A percentile compares a stretch with the other conserved stretches of the same genome.
phyloP scores from a whole-genome alignment of 768 basidiomycete genomes.

The Dendrothele bispora region DNA sequence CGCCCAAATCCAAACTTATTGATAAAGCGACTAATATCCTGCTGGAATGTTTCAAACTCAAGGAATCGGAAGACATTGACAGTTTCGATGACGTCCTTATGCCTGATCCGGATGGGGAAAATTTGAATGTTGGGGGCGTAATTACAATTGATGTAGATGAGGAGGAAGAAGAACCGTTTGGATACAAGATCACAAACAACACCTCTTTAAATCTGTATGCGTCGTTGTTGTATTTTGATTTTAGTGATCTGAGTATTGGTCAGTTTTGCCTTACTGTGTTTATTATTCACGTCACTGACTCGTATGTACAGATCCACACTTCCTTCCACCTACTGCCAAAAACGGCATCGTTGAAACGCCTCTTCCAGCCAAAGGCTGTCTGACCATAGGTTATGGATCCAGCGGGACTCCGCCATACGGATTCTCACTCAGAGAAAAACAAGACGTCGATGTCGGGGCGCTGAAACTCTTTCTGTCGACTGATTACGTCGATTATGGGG shows the following conservation, averaged over 20 bases:
- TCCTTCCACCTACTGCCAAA: neutral
- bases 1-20: neutral
- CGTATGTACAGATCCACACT: neutral
- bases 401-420: conserved; percentile 15
- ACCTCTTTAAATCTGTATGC: conserved; percentile 18
- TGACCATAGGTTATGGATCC: conserved; percentile 28
- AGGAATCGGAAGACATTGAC: neutral
- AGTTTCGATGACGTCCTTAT: conserved; percentile 2
- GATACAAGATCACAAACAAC: conserved; percentile 24
- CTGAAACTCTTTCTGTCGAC: conserved; percentile 10
- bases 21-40: neutral
- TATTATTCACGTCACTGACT: neutral
- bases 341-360: neutral
- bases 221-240: conserved; percentile 28
- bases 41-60: neutral
- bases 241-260: conserved; percentile 27
- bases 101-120: conserved; percentile 10
- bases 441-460: conserved; percentile 27
- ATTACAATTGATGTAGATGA: conserved; percentile 15
- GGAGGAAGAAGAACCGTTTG: conserved; percentile 15
- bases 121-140: conserved; percentile 16
- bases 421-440: conserved; percentile 11
- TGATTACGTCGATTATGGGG: conserved; percentile 18
- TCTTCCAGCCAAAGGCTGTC: neutral
- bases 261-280: neutral